Evolutionary conservation across 2,329 filamentous ascomycete species (phyloP), one percentile per base, ranked within the genome.

Genomic region (Aspergillus sp.): DNA sequence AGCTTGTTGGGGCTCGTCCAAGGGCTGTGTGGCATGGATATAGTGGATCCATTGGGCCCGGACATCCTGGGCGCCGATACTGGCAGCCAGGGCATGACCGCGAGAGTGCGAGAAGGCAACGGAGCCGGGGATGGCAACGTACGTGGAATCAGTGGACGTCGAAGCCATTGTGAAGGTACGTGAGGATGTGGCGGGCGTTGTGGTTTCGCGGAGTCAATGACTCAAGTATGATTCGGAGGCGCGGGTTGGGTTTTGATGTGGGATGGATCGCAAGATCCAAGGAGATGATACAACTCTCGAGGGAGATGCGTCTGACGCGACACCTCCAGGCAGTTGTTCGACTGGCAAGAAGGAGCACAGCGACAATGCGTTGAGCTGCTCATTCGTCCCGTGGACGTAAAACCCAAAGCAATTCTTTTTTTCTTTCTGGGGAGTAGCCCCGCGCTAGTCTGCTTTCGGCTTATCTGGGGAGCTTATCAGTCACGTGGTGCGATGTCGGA

Each of bases 21-120:
- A 72, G 45, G 73, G 69, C 41, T 74, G 74, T 55, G 78, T 77
- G 56, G 86, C 76, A 65, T 86, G 79, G 52, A 88, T 78, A 65
- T 88, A 89, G 76, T 89, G 89, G 53, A 78, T 62, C 67, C 73
- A 79, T 60, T 77, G 73, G 41, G 75, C 75, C 42, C 73, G 69
- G 40, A 79, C 70, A 54, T 76, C 72, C 44, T 68, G 60, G 5
- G 72, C 73, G 35, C 72, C 72, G 51, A 78, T 68, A 50, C 69
- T 72, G 16, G 66, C 60, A 47, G 74, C 73, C 55, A 79, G 66
- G 40, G 67, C 70, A 54, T 70, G 69, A 26, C 73, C 70, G 47
- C 75, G 73, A 53, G 76, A 78, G 36, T 67, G 70, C 19, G 75
- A 77, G 51, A 74, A 76, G 49, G 75, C 74, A 58, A 74, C 69